Conservation (phyloP, 2,329 filamentous ascomycete species). For the Fusarium sororula region DNA sequence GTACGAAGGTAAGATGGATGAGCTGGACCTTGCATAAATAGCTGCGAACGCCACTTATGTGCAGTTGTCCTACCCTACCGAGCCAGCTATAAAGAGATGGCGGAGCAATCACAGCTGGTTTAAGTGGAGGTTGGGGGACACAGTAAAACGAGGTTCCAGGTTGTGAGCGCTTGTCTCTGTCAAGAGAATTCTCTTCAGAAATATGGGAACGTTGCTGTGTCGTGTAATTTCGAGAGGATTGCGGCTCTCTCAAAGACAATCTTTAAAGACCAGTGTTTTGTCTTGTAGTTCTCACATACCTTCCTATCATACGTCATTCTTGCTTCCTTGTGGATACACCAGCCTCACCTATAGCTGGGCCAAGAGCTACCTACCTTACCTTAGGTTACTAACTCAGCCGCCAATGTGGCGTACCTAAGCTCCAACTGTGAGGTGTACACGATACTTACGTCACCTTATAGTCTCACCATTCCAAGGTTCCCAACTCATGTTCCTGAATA, state of each 20-base stretch:
- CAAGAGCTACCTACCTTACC: neutral
- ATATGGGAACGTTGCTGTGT: neutral
- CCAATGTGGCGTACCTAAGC: conserved; percentile 13
- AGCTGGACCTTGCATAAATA: conserved; percentile 23
- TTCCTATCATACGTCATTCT: conserved; percentile 20
- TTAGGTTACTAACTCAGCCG: neutral
- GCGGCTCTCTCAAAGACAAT: neutral
- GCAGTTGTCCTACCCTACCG: conserved; percentile 18
- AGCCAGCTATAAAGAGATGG: conserved; percentile 1
- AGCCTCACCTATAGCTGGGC: neutral
- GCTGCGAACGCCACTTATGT: conserved; percentile 18
- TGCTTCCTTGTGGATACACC: neutral
- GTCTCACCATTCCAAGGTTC: conserved; percentile 25
- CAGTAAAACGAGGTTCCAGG: neutral
- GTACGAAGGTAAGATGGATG: neutral
- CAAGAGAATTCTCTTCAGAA: neutral
- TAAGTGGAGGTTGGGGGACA: neutral
- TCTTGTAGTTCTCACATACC: neutral
- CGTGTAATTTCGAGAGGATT: neutral
- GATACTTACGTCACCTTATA: conserved; percentile 19
- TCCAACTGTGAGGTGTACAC: neutral
- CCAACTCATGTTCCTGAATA: conserved; percentile 13
- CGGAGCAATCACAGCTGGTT: neutral
- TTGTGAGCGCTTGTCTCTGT: neutral
- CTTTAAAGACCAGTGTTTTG: neutral